Evolutionary conservation across 306 rosid species (phyloP).

Genomic region (Herpetospermum pedunculosum): DNA sequence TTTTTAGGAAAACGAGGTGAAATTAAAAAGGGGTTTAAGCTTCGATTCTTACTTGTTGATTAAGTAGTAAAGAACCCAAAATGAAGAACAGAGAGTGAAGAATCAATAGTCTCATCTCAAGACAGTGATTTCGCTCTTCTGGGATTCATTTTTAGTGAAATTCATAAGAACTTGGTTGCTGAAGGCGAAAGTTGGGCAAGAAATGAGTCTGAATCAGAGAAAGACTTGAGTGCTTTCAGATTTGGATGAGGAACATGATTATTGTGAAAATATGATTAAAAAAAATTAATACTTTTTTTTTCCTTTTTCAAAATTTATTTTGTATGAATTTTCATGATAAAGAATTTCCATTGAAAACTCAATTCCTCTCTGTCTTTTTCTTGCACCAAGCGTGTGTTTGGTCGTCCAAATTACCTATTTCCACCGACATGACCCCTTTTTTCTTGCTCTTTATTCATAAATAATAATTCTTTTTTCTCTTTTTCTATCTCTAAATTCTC

Average conservation of each 20-base stretch:
- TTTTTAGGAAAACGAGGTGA: not conserved
- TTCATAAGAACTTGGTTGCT: not conserved
- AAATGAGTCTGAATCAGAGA: conserved; percentile 31
- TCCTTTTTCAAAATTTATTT: not conserved
- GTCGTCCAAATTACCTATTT: conserved; percentile 21
- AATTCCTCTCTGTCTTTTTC: not conserved
- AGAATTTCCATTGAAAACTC: not conserved
- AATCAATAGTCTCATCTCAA: not conserved
- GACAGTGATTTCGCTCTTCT: not conserved
- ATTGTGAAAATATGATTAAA: not conserved
- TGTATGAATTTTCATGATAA: not conserved
- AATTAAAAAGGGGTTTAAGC: not conserved
- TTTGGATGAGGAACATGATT: conserved; percentile 23
- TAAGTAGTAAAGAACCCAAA: not conserved
- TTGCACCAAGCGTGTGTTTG: conserved; percentile 2
- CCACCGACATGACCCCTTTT: conserved; percentile 32
- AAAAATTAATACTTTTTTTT: not conserved
- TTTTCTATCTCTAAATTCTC: not conserved
- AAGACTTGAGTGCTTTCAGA: conserved; percentile 17
- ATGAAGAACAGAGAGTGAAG: not conserved
- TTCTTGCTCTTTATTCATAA: not conserved
- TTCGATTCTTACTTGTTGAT: not conserved
- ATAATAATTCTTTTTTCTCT: not conserved
- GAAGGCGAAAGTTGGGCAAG: not conserved
- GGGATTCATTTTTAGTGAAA: not conserved